Evolutionary conservation across 768 basidiomycete genomes (phyloP).

Genomic region (Kondoa subrosea): DNA sequence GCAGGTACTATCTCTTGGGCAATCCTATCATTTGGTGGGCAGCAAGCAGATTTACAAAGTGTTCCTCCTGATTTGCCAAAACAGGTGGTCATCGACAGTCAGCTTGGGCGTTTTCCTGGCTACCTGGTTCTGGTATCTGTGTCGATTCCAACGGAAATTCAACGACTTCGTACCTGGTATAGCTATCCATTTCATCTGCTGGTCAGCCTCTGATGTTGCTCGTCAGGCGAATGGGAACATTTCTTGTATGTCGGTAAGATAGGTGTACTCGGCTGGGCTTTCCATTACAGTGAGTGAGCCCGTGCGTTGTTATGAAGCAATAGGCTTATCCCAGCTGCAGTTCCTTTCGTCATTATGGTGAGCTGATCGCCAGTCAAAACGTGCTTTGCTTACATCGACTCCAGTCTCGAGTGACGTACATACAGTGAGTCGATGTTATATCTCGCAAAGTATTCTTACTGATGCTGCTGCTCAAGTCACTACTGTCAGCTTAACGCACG

Average conservation of each 20-base stretch:
- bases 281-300: slow-evolving; percentile 60
- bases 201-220: not conserved
- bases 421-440: too few species aligned
- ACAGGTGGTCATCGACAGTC: slow-evolving; percentile 56
- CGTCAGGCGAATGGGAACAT: slow-evolving; percentile 73
- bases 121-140: slow-evolving; percentile 50
- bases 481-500: slow-evolving; percentile 78
- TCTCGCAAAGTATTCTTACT: too few species aligned
- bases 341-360: slow-evolving; percentile 95
- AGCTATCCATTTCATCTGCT: not conserved
- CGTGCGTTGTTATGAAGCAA: not conserved
- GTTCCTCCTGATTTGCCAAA: slow-evolving; percentile 43
- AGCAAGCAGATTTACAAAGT: too few species aligned
- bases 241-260: slow-evolving; percentile 84
- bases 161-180: slow-evolving; percentile 74
- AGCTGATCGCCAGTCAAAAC: too few species aligned
- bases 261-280: slow-evolving; percentile 73
- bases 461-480: slow-evolving; percentile 39
- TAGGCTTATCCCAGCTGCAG: slow-evolving; percentile 35
- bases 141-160: slow-evolving; percentile 74
- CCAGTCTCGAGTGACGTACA: slow-evolving; percentile 47
- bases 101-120: slow-evolving; percentile 46
- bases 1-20: slow-evolving; percentile 13
- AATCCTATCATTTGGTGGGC: slow-evolving; percentile 16
- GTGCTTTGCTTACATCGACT: too few species aligned